These are phyloP conservation scores for Neoarthrinium moseri DNA, from an alignment of 2,329 filamentous ascomycete species.

Conservation along the genomic window DNA sequence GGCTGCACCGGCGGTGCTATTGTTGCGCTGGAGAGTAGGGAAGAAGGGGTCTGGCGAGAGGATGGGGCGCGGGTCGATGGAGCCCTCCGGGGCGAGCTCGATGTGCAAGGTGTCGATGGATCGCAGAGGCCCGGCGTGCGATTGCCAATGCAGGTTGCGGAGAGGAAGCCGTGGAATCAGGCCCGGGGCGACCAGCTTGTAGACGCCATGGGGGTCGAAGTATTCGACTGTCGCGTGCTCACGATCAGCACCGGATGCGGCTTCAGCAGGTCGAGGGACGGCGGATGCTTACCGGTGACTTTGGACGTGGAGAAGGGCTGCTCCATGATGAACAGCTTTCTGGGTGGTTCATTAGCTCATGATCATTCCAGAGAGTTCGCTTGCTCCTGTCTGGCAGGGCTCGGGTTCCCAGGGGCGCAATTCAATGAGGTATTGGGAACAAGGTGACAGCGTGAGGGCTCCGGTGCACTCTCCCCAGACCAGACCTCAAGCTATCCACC, in stretches of 20 bases:
- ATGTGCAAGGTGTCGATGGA: constrained; percentile 93
- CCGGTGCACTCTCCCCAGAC: too few relatives aligned
- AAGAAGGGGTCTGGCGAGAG: constrained; percentile 33
- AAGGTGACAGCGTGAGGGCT: too few relatives aligned
- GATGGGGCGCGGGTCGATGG: constrained; percentile 39
- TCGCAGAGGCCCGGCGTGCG: constrained; percentile 82
- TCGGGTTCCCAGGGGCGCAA: too few relatives aligned
- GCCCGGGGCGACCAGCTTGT: constrained; percentile 75
- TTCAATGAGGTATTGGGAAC: too few relatives aligned
- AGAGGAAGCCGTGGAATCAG: constrained; percentile 79
- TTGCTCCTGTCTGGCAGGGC: too few relatives aligned
- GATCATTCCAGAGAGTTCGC: too few relatives aligned
- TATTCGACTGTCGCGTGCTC: constrained; percentile 73
- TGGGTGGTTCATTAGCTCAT: constrained; percentile 26
- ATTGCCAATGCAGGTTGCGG: constrained; percentile 95
- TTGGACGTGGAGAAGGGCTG: constrained; percentile 71
- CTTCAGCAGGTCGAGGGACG: constrained; percentile 6
- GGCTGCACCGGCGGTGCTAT: constrained; percentile 25
- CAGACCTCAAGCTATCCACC: too few relatives aligned
- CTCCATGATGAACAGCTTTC: constrained; percentile 53
- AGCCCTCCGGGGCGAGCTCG: constrained; percentile 70
- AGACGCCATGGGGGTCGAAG: constrained; percentile 88
- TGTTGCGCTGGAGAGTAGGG: constrained; percentile 28
- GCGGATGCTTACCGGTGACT: constrained; percentile 62
- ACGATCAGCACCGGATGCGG: constrained; percentile 11